Base-by-base conservation (phyloP, 2,329 filamentous ascomycete genomes). In the Pseudocercospora pini-densiflorae region DNA sequence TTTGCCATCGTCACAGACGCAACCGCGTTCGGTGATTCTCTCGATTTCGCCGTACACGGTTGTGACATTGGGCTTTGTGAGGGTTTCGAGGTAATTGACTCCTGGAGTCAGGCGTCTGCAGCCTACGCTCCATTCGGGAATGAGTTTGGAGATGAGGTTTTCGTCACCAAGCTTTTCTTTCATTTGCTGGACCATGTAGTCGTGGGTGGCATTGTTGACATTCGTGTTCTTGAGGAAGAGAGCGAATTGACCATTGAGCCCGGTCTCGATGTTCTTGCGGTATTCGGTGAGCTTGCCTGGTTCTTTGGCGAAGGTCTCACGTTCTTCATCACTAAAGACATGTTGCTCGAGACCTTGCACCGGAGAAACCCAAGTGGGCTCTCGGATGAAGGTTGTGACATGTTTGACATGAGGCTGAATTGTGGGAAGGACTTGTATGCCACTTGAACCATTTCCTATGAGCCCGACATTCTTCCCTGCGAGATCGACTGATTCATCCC, bases 201-300 rank as follows among this genome's bases (percentile, higher is more conserved):
- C 77, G 16, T 77, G 75, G 9, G 82, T 82, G 23, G 77, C 73
- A 60, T 76, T 74, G 2, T 82, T 81, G 73, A 82, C 81, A 45
- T 77, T 64, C 5, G 78, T 81, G 12, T 80, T 81, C 70, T 83
- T 84, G 67, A 83, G 75, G 70, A 85, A 84, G 73, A 86, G 81
- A 36, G 82, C 82, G 77, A 86, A 86, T 9, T 82, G 79, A 51
- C 81, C 79, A 67, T 85, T 86, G 16, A 87, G 77, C 64, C 83
- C 81, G 63, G 79, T 79, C 66, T 84, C 82, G 61, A 83, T 80
- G 55, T 80, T 76, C 70, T 82, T 83, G 63, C 81, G 78, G 68
- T 83, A 83, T 64, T 81, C 80, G 27, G 81, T 76, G 57, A 82
- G 82, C 40, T 79, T 79, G 23, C 77, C 73, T 0, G 81, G 80